Base-by-base conservation (phyloP, 1,284 basidiomycete species). In the Phellopilus nigrolimitatus region DNA sequence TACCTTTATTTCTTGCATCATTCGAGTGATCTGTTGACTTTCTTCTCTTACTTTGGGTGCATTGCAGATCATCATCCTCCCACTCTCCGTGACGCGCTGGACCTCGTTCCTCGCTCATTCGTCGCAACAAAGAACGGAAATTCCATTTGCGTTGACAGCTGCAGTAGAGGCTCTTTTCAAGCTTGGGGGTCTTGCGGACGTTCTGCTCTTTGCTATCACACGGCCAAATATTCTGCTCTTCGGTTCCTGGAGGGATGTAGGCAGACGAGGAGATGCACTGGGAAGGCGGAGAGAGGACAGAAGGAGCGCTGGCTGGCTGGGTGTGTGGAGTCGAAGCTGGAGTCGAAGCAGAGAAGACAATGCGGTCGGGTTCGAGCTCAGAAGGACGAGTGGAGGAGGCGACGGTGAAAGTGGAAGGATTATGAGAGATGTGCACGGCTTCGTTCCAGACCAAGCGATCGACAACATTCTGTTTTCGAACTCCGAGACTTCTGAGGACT, bases 131-230 rank as follows among this genome's bases (percentile, higher is more conserved):
- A 24, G 17, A 4, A 31, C 44, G 19, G 51, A 27, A 17, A 22
- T 59, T 1, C 57, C 60, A 3, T 54, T 58, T 28, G 47, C 47
- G 9, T 47, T 47, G 21, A 59, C 54, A 2, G 52, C 56, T 10
- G 49, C 55, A 22, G 38, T 51, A 9, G 57, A 56, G 17, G 47
- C 53, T 25, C 36, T 59, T 22, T 58, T 56, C 45, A 38, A 53
- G 25, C 51, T 58, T 31, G 47, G 54, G 33, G 62, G 62, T 3
- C 25, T 60, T 34, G 43, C 57, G n/a, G 61, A 62, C 48, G 59
- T 59, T 5, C 37, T 59, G n/a, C 54, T 63, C 38, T 59, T 62
- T 34, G 33, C 55, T 9, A 31, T 54, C 8, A 61, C 59, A 12
- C 56, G 61, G 12, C 58, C 55, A 15, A 56, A 59, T 40, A 51